Conservation (phyloP, 257 asterid genomes). For the Primulina eburnea region DNA sequence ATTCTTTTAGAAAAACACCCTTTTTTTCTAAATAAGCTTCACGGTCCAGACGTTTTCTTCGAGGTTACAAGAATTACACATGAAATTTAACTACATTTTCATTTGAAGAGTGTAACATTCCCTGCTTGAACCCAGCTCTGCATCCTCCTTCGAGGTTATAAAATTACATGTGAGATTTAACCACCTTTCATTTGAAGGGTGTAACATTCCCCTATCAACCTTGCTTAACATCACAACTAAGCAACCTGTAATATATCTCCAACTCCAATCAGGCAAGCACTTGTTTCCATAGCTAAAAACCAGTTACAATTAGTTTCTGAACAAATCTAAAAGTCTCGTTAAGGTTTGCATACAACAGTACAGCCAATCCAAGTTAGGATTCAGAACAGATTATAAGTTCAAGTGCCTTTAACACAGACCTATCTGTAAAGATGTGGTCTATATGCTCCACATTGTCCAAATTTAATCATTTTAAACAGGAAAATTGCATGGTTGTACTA, state of each 20-base stretch:
- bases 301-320: background rate
- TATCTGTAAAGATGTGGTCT: background rate
- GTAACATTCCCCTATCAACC: background rate
- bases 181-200: background rate
- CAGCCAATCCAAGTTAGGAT: constrained; percentile 5
- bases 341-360: constrained; percentile 9
- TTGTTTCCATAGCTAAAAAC: no score
- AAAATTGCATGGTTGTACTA: background rate
- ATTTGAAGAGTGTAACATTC: no score
- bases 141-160: background rate
- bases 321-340: background rate
- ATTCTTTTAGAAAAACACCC: background rate
- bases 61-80: no score
- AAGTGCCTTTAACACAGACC: constrained; percentile 19
- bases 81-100: no score
- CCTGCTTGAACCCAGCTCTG: no score
- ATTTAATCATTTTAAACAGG: background rate
- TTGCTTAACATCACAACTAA: background rate
- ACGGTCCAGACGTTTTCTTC: background rate
- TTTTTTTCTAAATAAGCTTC: background rate
- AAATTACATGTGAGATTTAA: background rate
- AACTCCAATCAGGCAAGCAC: no score
- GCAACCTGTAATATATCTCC: background rate
- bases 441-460: background rate
- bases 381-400: constrained; percentile 28